Evolutionary conservation across 1,284 basidiomycete species (phyloP), one percentile per base, ranked within the genome.

Genomic region (Boletus mariae): DNA sequence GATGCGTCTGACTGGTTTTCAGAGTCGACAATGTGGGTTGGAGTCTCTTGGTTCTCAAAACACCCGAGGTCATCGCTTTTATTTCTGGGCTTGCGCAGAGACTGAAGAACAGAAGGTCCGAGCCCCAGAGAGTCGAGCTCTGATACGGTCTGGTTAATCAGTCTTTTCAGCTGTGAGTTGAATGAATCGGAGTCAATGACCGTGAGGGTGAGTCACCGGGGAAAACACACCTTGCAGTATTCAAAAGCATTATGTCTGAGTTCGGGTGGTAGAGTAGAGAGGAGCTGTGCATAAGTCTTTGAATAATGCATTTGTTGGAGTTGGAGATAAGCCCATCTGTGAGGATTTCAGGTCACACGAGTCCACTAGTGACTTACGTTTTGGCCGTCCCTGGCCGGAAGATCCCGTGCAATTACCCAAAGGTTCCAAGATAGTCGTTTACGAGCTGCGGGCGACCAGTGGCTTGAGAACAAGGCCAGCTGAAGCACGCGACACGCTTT

Each of bases 121-220:
- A 96, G 75, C 8, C 94, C 94, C 49, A 95, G 76, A 7, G 82
- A 78, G 8, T 84, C 79, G 29, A 98, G 84, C 70, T 98, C 94
- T 15, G 76, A 73, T 0, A 90, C 92, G 45, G 95, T 84, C 67
- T 87, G 81, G 63, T 94, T 92, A 65, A 98, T 94, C 49, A 97
- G 78, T 65, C 92, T 94, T 73, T 98, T 98, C 58, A 98, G 84
- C 88, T 94, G 64, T 13, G 17, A 17, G 17, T 17, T 17, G 17
- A 17, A 17, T 17, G 32, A 2, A 13, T 35, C n/a, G 8, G 26
- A 31, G 20, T 46, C 25, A 47, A 26, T 47, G 10, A 12, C 23
- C 42, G 26, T 11, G 26, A n/a, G 13, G 17, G 17, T 17, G 17
- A 17, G 17, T 17, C 17, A 17, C 17, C 17, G 17, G 17, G 17